Conservation (phyloP, 305 asterid species). For the Ilex paraguariensis region DNA sequence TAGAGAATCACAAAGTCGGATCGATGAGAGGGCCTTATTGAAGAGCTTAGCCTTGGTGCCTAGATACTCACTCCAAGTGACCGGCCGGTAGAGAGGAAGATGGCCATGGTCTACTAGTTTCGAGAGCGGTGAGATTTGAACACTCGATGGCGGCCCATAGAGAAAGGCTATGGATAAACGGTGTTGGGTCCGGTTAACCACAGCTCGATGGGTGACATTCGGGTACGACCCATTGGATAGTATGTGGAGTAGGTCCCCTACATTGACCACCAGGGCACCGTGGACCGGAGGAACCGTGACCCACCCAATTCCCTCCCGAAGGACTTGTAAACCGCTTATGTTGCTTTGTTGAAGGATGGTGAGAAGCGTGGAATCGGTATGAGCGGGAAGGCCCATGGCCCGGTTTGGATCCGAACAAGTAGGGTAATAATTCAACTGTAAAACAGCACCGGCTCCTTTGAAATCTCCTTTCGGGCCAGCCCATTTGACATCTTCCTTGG, state of each 20-base stretch:
- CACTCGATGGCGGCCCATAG: slow-evolving; percentile 65
- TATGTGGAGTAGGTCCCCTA: slow-evolving; percentile 84
- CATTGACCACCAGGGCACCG: slow-evolving; percentile 68
- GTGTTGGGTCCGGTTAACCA: slow-evolving; percentile 62
- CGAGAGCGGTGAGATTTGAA: slow-evolving; percentile 51
- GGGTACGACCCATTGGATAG: slow-evolving; percentile 72
- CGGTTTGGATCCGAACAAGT: slow-evolving; percentile 91
- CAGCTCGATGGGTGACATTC: slow-evolving; percentile 74
- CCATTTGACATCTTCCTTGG: slow-evolving; percentile 58
- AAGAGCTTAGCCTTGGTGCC: slow-evolving; percentile 78
- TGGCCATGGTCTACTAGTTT: slow-evolving; percentile 49
- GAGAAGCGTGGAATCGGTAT: slow-evolving; percentile 84
- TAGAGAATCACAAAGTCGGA: slow-evolving; percentile 46
- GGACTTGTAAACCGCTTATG: slow-evolving; percentile 77
- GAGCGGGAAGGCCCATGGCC: slow-evolving; percentile 98
- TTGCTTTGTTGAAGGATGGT: slow-evolving; percentile 87
- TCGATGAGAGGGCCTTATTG: slow-evolving; percentile 64
- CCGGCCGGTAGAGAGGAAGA: slow-evolving; percentile 62
- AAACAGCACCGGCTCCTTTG: slow-evolving; percentile 47
- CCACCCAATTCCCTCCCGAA: slow-evolving; percentile 56
- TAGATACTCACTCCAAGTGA: slow-evolving; percentile 84
- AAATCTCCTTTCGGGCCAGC: slow-evolving; percentile 24
- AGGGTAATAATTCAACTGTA: slow-evolving; percentile 81
- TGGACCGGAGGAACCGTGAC: slow-evolving; percentile 57
- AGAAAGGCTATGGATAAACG: slow-evolving; percentile 71